phyloP scores from a whole-genome alignment of 257 asterid species.

The Primulina eburnea region DNA sequence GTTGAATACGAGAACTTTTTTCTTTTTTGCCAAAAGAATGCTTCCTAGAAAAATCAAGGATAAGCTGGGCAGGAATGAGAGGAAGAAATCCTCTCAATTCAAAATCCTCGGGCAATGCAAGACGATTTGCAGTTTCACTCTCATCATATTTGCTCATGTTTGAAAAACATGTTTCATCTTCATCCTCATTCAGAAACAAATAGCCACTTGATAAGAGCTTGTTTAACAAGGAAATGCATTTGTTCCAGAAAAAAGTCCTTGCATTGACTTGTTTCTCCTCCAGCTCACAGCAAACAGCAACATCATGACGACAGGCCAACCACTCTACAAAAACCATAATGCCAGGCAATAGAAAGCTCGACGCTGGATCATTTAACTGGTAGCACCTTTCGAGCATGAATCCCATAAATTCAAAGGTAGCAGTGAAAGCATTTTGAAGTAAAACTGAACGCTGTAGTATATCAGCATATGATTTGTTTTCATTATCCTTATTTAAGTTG shows the following conservation, averaged over 20 bases:
- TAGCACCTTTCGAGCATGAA: conserved; percentile 67
- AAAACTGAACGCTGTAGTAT: conserved; percentile 87
- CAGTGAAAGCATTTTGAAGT: conserved; percentile 76
- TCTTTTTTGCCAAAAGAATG: conserved; percentile 61
- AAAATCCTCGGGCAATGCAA: conserved; percentile 87
- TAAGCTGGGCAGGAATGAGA: conserved; percentile 76
- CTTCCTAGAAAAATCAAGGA: conserved; percentile 86
- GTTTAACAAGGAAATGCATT: conserved; percentile 59
- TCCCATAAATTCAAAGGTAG: conserved; percentile 80
- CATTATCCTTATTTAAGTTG: conserved; percentile 71
- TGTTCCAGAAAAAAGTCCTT: conserved; percentile 73
- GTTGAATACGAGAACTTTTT: conserved; percentile 58
- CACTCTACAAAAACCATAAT: conserved; percentile 88
- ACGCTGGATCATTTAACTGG: conserved; percentile 71
- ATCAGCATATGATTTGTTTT: conserved; percentile 84
- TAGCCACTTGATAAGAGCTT: conserved; percentile 65
- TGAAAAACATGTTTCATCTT: conserved; percentile 77
- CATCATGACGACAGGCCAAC: conserved; percentile 81
- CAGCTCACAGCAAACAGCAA: conserved; percentile 63
- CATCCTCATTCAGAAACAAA: conserved; percentile 48
- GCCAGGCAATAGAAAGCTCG: conserved; percentile 82
- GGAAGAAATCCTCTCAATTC: conserved; percentile 92
- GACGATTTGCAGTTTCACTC: conserved; percentile 71
- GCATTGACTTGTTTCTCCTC: conserved; percentile 75
- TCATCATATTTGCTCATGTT: conserved; percentile 86